These are phyloP conservation scores for Ceriops tagal DNA, from an alignment of 345 rosid species.

Conservation along the genomic window DNA sequence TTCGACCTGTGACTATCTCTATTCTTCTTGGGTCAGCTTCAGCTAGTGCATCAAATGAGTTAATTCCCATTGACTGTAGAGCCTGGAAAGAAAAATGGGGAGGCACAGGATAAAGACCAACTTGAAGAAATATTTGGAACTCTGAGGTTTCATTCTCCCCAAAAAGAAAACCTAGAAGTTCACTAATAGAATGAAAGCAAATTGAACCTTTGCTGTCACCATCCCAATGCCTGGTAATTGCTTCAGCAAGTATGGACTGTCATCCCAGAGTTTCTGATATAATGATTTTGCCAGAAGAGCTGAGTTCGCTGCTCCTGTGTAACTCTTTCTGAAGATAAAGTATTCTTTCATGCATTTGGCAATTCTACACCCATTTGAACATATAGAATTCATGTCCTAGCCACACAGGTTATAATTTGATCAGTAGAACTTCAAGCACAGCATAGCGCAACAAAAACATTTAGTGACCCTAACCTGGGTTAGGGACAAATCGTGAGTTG, in stretches of 20 bases:
- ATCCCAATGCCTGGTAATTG: conserved; percentile 93
- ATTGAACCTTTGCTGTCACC: conserved; percentile 92
- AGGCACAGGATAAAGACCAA: background rate
- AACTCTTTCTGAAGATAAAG: conserved; percentile 74
- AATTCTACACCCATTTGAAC: conserved; percentile 77
- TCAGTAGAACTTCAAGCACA: conserved; percentile 20
- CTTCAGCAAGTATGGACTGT: conserved; percentile 84
- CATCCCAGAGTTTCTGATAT: conserved; percentile 95
- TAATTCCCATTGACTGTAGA: conserved; percentile 80
- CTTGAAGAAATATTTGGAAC: background rate
- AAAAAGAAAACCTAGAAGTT: conserved; percentile 2
- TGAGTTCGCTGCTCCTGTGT: conserved; percentile 72
- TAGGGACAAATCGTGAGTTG: conserved; percentile 78
- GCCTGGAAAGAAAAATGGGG: conserved; percentile 46
- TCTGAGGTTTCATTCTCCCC: background rate
- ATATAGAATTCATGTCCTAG: conserved; percentile 83
- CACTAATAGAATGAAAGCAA: background rate
- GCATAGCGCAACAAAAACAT: conserved; percentile 3
- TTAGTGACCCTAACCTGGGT: conserved; percentile 56
- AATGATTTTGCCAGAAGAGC: conserved; percentile 78
- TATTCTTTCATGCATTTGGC: conserved; percentile 96
- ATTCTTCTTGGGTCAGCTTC: conserved; percentile 95
- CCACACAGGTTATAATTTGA: conserved; percentile 24
- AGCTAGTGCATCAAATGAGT: conserved; percentile 77
- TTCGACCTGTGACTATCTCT: conserved; percentile 88